Conservation (phyloP, 176 grass and related monocot genomes). For the Aegilops longissima region DNA sequence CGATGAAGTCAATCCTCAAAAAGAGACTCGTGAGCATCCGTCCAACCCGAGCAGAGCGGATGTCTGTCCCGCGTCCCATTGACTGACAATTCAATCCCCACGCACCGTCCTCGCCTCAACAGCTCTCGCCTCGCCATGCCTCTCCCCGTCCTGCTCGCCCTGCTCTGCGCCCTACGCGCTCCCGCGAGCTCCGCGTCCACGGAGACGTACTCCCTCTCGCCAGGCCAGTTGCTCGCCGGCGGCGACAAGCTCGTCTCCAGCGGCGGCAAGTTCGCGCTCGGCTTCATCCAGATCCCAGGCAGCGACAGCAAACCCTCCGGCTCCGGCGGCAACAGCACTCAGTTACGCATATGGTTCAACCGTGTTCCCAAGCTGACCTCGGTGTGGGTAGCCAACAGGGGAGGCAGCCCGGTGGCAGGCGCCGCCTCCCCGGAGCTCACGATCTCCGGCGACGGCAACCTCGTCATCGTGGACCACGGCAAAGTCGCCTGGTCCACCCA, state of each 20-base stretch:
- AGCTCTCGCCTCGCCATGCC: neutral
- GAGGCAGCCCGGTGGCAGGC: neutral
- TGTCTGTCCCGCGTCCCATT: no score
- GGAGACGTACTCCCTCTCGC: neutral
- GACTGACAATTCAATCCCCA: no score
- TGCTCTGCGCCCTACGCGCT: neutral
- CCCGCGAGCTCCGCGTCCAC: neutral
- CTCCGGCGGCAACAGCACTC: no score
- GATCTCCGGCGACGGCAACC: neutral
- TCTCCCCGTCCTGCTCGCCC: neutral
- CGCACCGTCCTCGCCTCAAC: neutral
- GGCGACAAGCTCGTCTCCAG: neutral
- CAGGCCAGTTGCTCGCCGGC: neutral
- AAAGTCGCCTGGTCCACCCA: slow-evolving; percentile 1
- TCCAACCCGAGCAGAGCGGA: no score
- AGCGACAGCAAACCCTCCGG: no score
- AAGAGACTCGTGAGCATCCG: no score
- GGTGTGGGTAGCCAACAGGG: slow-evolving; percentile 5
- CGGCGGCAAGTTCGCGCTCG: slow-evolving; percentile 14
- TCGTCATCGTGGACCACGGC: neutral
- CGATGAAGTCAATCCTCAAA: no score
- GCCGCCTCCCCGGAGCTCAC: neutral
- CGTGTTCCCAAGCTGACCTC: neutral
- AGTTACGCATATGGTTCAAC: slow-evolving; percentile 3
- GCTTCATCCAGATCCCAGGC: neutral